phyloP scores from a whole-genome alignment of 1,284 basidiomycete genomes.

The Rhodotorula sp. region DNA sequence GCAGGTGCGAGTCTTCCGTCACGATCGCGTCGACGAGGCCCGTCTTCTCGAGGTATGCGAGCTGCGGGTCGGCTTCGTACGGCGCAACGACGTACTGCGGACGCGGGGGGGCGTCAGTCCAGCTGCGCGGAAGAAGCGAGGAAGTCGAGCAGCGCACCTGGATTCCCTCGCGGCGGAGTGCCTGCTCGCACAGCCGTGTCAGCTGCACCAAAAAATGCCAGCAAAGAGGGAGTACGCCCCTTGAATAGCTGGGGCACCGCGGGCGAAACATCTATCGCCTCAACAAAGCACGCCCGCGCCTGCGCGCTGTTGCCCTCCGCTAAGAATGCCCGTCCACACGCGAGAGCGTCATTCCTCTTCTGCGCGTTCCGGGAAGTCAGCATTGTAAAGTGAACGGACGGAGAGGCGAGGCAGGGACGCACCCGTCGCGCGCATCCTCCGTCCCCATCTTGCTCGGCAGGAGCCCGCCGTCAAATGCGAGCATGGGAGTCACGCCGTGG shows the following conservation, averaged over 20 bases:
- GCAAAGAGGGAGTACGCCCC: conserved; percentile 55
- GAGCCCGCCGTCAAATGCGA: conserved; percentile 96
- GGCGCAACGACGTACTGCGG: conserved; percentile 85
- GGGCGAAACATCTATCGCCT: conserved; percentile 93
- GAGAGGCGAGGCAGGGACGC: conserved; percentile 32
- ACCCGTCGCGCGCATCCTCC: conserved; percentile 73
- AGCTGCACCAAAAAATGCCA: not conserved
- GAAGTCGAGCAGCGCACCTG: conserved; percentile 27
- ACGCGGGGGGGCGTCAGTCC: not conserved
- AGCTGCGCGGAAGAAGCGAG: too few relatives aligned
- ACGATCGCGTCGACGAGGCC: conserved; percentile 88
- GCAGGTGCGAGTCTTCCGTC: conserved; percentile 96
- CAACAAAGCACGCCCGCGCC: conserved; percentile 84
- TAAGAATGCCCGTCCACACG: conserved; percentile 70
- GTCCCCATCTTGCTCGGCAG: conserved; percentile 92
- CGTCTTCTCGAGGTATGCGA: conserved; percentile 83
- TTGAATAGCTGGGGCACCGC: conserved; percentile 96
- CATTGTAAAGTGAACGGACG: not conserved
- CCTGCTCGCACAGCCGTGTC: conserved; percentile 56
- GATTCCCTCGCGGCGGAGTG: conserved; percentile 74
- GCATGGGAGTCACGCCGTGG: conserved; percentile 79
- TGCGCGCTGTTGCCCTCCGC: conserved; percentile 74
- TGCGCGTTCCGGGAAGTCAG: conserved; percentile 52
- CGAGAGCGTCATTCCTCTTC: conserved; percentile 65
- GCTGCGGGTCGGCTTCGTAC: conserved; percentile 97